Evolutionary conservation across 805 yeast species (phyloP).

Genomic region (Brettanomyces naardenensis): DNA sequence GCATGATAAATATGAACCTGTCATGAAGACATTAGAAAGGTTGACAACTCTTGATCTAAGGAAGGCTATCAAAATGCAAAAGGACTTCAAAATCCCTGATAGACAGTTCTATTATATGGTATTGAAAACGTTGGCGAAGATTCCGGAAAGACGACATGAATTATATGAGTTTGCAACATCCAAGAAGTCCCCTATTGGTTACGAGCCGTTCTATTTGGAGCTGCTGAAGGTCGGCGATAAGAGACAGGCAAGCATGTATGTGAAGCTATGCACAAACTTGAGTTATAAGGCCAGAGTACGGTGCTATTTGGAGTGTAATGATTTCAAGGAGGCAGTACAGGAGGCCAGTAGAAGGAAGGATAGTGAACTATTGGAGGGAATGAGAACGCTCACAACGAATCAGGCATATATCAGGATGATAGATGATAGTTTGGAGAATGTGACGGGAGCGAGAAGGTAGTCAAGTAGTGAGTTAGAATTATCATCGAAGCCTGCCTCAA

Average conservation of each 20-base stretch:
- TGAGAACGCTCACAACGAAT: slow-evolving; percentile 18
- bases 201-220: slow-evolving; percentile 51
- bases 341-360: slow-evolving; percentile 42
- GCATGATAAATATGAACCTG: slow-evolving; percentile 18
- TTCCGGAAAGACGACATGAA: slow-evolving; percentile 44
- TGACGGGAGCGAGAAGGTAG: slow-evolving; percentile 18
- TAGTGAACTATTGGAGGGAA: slow-evolving; percentile 22
- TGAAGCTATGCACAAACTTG: slow-evolving; percentile 41
- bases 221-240: slow-evolving; percentile 46
- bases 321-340: slow-evolving; percentile 39
- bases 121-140: slow-evolving; percentile 37
- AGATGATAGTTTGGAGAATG: slow-evolving; percentile 17
- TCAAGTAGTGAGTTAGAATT: too few relatives aligned
- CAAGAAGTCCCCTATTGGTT: slow-evolving; percentile 64
- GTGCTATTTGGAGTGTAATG: slow-evolving; percentile 45
- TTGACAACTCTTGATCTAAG: slow-evolving; percentile 41
- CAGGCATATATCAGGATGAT: slow-evolving; percentile 14
- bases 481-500: too few relatives aligned
- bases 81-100: slow-evolving; percentile 50
- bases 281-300: slow-evolving; percentile 39
- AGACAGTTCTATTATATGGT: slow-evolving; percentile 48
- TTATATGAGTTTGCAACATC: slow-evolving; percentile 43
- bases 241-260: slow-evolving; percentile 52
- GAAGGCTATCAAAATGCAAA: slow-evolving; percentile 39
- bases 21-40: slow-evolving; percentile 39